Evolutionary conservation across 148 eudicot genomes (phyloP), one percentile per base, ranked within the genome.

Genomic region (Arctostaphylos glauca): DNA sequence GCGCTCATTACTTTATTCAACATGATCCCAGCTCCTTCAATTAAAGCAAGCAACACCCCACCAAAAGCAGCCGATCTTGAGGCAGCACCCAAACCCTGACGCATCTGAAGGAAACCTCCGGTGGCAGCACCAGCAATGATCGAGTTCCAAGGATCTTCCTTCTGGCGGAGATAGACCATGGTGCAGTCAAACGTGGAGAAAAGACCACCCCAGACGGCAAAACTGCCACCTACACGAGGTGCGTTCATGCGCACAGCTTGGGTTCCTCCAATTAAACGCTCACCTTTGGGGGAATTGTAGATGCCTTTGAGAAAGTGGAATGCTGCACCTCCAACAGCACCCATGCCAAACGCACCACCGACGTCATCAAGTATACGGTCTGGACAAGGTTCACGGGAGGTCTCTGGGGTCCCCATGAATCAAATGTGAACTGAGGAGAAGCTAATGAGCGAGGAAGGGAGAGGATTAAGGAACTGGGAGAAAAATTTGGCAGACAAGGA

Each of bases 311-410:
- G 46, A 84, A 90, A 90, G 85, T 90, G 92, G 87, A 88, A 90
- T 78, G 91, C 92, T 78, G 91, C 54, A 64, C 92, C 92, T 84
- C 92, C 92, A 83, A 90, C 92, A 16, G 92, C 92, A 77, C 92
- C 92, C 92, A 90, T 90, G 79, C 92, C 90, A 81, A 90, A 90
- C 16, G 92, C 92, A 73, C 92, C 92, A 66, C 92, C 92, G 59
- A 90, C 70, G 12, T 89, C 92, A 74, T 90, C 92, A 23, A 90
- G 91, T 31, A 90, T 90, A 46, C 92, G 87, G 50, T 90, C 92
- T 12, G 92, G 92, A 83, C 92, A 90, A 23, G 92, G 92, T 80
- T 90, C 92, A 18, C 92, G 83, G 7, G 92, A 88, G 76, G 91
- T 88, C 84, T 90, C 92, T 16, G 92, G 92, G 7, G 92, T 88